These are phyloP conservation scores for Thielaviopsis ethacetica DNA, from an alignment of 2,329 filamentous ascomycete genomes.

Conservation along the genomic window DNA sequence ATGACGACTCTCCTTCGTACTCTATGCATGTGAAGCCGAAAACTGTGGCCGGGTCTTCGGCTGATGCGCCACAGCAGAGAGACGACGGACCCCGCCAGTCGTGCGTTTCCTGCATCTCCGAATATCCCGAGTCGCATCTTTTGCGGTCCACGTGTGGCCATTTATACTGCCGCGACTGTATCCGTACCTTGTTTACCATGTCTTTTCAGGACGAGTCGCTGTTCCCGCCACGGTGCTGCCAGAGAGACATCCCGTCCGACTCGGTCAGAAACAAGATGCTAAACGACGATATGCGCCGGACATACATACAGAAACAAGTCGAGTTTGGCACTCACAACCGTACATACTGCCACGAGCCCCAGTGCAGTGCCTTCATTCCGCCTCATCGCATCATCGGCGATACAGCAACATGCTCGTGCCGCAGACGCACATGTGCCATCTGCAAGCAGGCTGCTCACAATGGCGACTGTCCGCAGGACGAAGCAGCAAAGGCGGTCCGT, in stretches of 20 bases:
- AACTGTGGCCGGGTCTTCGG: neutral
- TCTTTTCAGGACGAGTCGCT: constrained; percentile 31
- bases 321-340: constrained; percentile 31
- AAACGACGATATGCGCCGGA: constrained; percentile 17
- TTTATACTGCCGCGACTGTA: constrained; percentile 34
- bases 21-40: neutral
- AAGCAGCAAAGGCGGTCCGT: constrained; percentile 23
- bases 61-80: neutral
- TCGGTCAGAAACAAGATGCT: constrained; percentile 21
- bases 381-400: constrained; percentile 4
- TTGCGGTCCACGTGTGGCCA: constrained; percentile 23
- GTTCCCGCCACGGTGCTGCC: constrained; percentile 40
- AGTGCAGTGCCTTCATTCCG: constrained; percentile 32
- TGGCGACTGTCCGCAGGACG: constrained; percentile 32
- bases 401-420: constrained; percentile 22
- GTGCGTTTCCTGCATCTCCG: neutral
- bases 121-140: neutral
- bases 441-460: constrained; percentile 33
- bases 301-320: constrained; percentile 27
- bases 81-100: neutral
- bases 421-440: constrained; percentile 26
- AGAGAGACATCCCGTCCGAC: constrained; percentile 23
- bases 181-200: constrained; percentile 26
- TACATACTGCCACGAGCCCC: constrained; percentile 31
- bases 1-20: neutral